phyloP scores from a whole-genome alignment of 1,284 basidiomycete genomes.

The Leccinum proximum region DNA sequence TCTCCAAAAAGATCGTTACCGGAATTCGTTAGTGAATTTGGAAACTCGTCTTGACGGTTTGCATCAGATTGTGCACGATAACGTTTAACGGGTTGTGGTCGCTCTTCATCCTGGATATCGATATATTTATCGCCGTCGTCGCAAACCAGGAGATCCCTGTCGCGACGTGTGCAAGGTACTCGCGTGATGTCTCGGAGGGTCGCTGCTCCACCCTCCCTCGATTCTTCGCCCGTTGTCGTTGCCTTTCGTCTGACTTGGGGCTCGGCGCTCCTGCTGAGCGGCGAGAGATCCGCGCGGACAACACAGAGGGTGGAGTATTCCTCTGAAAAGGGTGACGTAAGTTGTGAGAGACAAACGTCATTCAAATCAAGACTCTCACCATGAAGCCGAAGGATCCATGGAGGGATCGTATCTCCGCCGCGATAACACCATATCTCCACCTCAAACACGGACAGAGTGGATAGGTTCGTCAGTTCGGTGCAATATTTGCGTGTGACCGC shows the following conservation, averaged over 20 bases:
- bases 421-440: constrained; percentile 74
- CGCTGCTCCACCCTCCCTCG: not conserved
- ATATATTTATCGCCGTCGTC: not conserved
- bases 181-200: not conserved
- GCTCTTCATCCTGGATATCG: constrained; percentile 3
- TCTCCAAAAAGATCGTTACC: not conserved
- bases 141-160: not conserved
- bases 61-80: constrained; percentile 8
- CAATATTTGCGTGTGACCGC: constrained; percentile 43
- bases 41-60: not conserved
- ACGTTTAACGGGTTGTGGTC: constrained; percentile 16
- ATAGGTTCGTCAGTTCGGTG: too few relatives aligned
- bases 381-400: constrained; percentile 66
- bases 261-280: constrained; percentile 62
- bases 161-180: not conserved
- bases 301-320: constrained; percentile 73
- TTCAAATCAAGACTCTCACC: constrained; percentile 34
- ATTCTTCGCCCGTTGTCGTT: not conserved
- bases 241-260: constrained; percentile 27
- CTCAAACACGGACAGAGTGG: not conserved
- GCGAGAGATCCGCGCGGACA: constrained; percentile 71
- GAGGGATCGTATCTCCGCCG: constrained; percentile 61
- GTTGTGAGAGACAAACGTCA: not conserved
- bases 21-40: constrained; percentile 11
- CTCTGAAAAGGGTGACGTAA: constrained; percentile 35